Conservation (phyloP, 331 rosid genomes). For the Erythrophleum ivorense region DNA sequence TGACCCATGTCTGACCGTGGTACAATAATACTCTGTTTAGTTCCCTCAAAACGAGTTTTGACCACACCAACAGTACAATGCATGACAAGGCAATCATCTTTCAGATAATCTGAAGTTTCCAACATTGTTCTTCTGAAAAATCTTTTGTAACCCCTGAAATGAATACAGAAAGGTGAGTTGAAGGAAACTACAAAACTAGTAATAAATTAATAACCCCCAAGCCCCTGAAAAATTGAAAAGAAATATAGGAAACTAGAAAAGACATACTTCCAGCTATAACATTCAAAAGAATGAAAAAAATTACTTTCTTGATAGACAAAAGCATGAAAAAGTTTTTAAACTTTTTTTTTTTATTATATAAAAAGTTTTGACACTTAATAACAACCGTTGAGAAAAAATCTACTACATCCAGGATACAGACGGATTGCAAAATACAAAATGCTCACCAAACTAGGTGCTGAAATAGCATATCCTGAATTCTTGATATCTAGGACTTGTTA, state of each 20-base stretch:
- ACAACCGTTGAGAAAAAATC: not conserved
- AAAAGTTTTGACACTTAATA: not conserved
- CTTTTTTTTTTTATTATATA: not conserved
- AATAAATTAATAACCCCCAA: not conserved
- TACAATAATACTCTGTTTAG: slow-evolving; percentile 60
- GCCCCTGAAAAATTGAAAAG: not conserved
- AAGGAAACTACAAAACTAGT: slow-evolving; percentile 1
- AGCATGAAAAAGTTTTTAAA: not conserved
- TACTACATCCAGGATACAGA: not conserved
- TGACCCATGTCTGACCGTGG: slow-evolving; percentile 71
- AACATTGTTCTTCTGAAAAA: slow-evolving; percentile 72
- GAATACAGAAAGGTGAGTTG: not conserved
- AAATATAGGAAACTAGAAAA: not conserved
- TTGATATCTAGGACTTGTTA: not conserved
- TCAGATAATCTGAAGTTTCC: slow-evolving; percentile 84
- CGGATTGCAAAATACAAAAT: not conserved
- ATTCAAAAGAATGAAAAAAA: not conserved
- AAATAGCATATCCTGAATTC: not conserved
- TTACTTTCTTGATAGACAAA: not conserved
- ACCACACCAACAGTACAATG: slow-evolving; percentile 95
- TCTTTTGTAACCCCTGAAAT: slow-evolving; percentile 92
- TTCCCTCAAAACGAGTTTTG: slow-evolving; percentile 82
- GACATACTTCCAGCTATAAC: not conserved
- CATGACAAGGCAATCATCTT: slow-evolving; percentile 89
- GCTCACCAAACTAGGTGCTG: not conserved